Conservation (phyloP, 75 land plant genomes). For the Sequoiadendron giganteum region DNA sequence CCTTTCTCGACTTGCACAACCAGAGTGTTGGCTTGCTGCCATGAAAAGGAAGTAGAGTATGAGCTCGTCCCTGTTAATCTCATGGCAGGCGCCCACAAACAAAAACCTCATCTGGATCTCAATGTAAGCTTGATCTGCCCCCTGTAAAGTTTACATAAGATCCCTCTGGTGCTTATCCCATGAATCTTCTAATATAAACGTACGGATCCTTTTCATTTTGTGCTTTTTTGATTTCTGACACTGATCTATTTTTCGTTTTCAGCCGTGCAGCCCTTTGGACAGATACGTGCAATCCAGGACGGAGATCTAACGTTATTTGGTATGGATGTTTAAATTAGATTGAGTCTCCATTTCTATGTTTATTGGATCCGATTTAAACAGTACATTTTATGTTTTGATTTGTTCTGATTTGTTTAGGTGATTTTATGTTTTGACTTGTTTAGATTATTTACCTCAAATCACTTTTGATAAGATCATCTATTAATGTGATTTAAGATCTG, state of each 20-base stretch:
- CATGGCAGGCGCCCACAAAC: constrained; percentile 39
- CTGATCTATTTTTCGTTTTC: not conserved
- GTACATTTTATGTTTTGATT: too few relatives aligned
- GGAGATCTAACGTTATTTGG: constrained; percentile 48
- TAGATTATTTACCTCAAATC: too few relatives aligned
- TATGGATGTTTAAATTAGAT: constrained; percentile 8
- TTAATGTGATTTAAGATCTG: too few relatives aligned
- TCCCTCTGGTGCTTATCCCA: too few relatives aligned
- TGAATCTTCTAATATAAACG: not conserved
- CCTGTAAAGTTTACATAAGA: not conserved
- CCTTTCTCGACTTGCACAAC: constrained; percentile 47
- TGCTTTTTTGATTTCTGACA: not conserved
- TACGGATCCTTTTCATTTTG: too few relatives aligned
- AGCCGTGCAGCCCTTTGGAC: constrained; percentile 56
- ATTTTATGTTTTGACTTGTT: too few relatives aligned
- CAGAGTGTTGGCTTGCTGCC: constrained; percentile 30
- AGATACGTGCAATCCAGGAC: constrained; percentile 45
- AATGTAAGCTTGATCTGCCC: constrained; percentile 12
- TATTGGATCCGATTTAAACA: too few relatives aligned
- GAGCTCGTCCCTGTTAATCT: constrained; percentile 42
- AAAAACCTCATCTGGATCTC: constrained; percentile 33
- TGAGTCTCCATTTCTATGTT: not conserved
- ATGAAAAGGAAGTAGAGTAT: constrained; percentile 43
- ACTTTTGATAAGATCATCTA: too few relatives aligned
- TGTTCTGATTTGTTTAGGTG: too few relatives aligned